Evolutionary conservation across 192 early-diverging fungal genomes (phyloP).

Genomic region (Coemansia sp.): DNA sequence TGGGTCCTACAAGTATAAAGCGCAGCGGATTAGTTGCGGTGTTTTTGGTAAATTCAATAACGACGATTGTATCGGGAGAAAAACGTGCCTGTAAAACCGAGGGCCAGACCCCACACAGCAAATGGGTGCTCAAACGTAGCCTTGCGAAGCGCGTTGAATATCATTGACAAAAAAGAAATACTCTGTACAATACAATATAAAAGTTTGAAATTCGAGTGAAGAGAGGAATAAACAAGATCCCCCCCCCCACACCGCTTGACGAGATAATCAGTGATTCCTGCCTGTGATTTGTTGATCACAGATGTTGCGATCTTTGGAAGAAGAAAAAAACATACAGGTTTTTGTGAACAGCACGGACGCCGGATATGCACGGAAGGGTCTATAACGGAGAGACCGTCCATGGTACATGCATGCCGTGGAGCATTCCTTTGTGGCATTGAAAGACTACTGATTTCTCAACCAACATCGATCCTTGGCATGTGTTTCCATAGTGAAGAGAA

Average conservation of each 20-base stretch:
- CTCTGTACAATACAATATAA: not conserved
- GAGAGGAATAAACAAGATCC: not conserved
- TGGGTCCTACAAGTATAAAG: conserved; percentile 30
- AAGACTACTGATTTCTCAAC: not conserved
- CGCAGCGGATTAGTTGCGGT: not conserved
- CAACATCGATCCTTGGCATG: not conserved
- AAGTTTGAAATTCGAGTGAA: not conserved
- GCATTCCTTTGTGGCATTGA: not conserved
- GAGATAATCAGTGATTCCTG: not conserved
- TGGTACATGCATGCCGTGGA: not conserved
- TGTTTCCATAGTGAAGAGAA: not conserved
- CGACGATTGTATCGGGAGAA: not conserved
- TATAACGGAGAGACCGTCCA: not conserved
- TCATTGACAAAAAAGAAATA: conserved; percentile 8
- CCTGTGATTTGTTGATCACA: not conserved
- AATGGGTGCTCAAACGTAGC: conserved; percentile 50
- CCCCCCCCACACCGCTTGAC: not conserved
- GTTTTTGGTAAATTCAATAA: not conserved
- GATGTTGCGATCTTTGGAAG: not conserved
- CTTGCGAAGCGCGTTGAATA: conserved; percentile 46
- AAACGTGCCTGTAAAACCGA: conserved; percentile 43
- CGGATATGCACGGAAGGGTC: not conserved
- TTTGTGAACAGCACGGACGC: not conserved
- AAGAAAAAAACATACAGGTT: not conserved
- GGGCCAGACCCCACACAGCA: conserved; percentile 49